These are phyloP conservation scores for Sordariomycetes sp. DNA, from an alignment of 2,329 filamentous ascomycete species.

Conservation along the genomic window DNA sequence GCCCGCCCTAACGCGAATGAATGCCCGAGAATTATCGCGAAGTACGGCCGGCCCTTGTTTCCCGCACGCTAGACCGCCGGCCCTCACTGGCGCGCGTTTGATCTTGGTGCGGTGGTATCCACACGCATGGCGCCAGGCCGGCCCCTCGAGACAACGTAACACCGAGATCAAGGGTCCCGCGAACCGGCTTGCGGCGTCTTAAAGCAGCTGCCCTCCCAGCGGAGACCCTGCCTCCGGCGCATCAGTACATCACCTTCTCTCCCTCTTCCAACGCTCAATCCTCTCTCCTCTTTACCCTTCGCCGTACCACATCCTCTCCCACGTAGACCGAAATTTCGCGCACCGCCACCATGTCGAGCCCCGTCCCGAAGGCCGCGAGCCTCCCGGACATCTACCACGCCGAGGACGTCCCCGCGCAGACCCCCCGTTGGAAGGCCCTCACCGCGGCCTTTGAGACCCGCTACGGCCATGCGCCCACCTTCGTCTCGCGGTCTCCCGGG, in stretches of 20 bases:
- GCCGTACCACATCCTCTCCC: neutral
- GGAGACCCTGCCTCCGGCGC: too few relatives aligned
- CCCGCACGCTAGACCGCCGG: neutral
- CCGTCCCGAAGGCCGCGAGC: constrained; percentile 62
- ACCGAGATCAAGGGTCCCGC: neutral
- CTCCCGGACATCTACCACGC: constrained; percentile 74
- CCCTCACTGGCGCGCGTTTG: neutral
- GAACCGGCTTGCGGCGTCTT: neutral
- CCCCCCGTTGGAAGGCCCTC: constrained; percentile 62
- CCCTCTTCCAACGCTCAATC: neutral
- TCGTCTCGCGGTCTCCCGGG: constrained; percentile 81
- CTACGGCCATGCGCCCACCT: constrained; percentile 61
- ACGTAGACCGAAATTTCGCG: neutral
- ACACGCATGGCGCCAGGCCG: neutral
- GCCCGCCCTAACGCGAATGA: neutral
- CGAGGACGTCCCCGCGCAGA: constrained; percentile 54
- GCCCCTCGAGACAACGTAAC: neutral
- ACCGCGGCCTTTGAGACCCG: constrained; percentile 54
- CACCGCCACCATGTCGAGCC: constrained; percentile 11
- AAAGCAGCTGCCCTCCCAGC: neutral
- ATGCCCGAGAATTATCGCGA: neutral
- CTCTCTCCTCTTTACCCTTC: neutral
- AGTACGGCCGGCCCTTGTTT: neutral
- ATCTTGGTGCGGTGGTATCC: neutral
- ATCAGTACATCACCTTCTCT: neutral